A percentile compares a stretch with the other conserved stretches of the same genome.
These are phyloP conservation scores for Ceriops zippeliana DNA, from an alignment of 345 rosid species.

Conservation along the genomic window DNA sequence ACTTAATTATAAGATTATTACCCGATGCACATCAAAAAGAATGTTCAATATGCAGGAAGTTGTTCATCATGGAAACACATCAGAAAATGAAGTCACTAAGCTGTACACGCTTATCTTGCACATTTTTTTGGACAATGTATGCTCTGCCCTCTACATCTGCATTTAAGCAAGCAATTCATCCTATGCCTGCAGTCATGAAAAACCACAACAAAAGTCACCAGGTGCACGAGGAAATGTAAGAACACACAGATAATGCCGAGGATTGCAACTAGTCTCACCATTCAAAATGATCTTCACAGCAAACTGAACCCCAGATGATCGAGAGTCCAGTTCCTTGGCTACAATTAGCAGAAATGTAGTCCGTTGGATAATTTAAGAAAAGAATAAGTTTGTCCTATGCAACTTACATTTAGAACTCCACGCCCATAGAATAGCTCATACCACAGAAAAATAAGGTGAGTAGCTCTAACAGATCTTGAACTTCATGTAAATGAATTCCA, in stretches of 20 bases:
- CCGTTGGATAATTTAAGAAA: background rate
- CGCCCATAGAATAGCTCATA: background rate
- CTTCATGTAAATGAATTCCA: too few species aligned
- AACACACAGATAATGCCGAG: background rate
- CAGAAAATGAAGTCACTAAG: slow-evolving; percentile 63
- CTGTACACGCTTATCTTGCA: slow-evolving; percentile 29
- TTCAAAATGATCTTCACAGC: slow-evolving; percentile 72
- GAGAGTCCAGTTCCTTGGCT: slow-evolving; percentile 58
- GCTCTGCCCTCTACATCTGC: slow-evolving; percentile 48
- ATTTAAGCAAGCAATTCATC: slow-evolving; percentile 55
- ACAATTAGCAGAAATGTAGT: slow-evolving; percentile 9
- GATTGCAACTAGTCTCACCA: slow-evolving; percentile 33
- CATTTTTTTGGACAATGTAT: slow-evolving; percentile 29
- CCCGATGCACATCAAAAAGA: background rate
- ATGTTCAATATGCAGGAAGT: background rate
- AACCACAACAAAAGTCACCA: background rate
- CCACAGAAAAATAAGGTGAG: background rate
- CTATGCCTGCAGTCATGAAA: slow-evolving; percentile 47
- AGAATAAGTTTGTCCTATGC: background rate
- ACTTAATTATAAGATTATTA: too few species aligned
- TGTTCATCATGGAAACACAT: slow-evolving; percentile 7
- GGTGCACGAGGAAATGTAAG: background rate
- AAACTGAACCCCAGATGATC: slow-evolving; percentile 54
- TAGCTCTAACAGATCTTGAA: background rate
- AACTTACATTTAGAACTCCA: background rate